Percentiles rank a stretch among this genome's conserved stretches.
Conservation (phyloP, 208 protist species). For the Trypanosoma boissoni region DNA sequence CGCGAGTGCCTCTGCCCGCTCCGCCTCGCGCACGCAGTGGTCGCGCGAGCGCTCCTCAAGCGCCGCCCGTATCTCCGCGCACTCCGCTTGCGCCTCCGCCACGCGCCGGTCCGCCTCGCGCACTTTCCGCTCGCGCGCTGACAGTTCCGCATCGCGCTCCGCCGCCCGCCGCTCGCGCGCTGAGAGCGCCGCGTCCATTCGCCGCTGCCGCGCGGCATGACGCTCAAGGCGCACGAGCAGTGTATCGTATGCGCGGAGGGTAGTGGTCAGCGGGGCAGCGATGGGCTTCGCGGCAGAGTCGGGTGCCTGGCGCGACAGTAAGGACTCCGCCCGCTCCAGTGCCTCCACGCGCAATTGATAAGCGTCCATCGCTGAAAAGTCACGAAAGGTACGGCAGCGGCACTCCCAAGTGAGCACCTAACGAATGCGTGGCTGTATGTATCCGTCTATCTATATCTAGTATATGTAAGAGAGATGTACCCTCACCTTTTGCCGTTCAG, state of each 20-base stretch:
- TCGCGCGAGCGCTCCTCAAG: conserved; percentile 13
- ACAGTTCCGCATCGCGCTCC: neutral
- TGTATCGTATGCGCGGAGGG: conserved; percentile 10
- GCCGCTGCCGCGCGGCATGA: neutral
- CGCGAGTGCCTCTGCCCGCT: neutral
- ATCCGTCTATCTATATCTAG: no score
- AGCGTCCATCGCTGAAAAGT: neutral
- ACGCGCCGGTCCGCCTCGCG: conserved; percentile 2
- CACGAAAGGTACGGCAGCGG: no score
- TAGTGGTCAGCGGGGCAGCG: neutral
- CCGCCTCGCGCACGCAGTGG: conserved; percentile 9
- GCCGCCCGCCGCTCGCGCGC: neutral
- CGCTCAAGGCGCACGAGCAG: conserved; percentile 9
- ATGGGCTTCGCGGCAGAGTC: neutral
- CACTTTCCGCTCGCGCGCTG: neutral
- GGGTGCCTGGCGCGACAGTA: conserved; percentile 2
- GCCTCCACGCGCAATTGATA: conserved; percentile 5
- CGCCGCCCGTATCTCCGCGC: neutral
- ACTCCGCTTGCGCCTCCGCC: neutral
- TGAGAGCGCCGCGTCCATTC: conserved; percentile 9
- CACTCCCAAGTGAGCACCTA: no score
- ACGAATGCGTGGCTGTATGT: no score
- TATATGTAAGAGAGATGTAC: no score
- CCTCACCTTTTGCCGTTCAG: no score
- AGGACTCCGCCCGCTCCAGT: conserved; percentile 10